Percentiles rank a stretch among this genome's conserved stretches.
Evolutionary conservation across 495 filamentous ascomycete species (phyloP).

Genomic region (Penicillium lividum): DNA sequence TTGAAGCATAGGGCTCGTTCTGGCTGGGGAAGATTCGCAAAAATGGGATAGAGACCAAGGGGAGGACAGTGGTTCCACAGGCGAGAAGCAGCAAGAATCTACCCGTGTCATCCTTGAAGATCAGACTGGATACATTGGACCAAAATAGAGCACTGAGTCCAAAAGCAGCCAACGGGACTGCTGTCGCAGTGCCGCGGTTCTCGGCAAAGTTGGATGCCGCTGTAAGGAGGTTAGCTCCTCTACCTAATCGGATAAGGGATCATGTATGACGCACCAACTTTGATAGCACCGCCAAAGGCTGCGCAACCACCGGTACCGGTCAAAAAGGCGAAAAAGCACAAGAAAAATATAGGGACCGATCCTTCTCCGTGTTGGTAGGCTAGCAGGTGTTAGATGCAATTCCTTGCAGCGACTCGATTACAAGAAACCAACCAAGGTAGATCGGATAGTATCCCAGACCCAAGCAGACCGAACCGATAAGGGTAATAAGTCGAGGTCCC

Average conservation of each 20-base stretch:
- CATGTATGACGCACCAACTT: constrained; percentile 53
- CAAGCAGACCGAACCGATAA: constrained; percentile 71
- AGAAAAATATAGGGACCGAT: constrained; percentile 63
- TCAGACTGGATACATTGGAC: constrained; percentile 69
- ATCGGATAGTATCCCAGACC: constrained; percentile 81
- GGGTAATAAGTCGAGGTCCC: constrained; percentile 74
- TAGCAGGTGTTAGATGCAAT: constrained; percentile 22
- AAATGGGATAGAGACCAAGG: constrained; percentile 76
- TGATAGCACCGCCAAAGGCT: constrained; percentile 84
- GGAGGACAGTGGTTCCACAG: constrained; percentile 73
- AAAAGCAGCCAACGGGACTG: constrained; percentile 88
- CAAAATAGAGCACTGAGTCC: constrained; percentile 97
- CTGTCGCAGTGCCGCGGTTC: constrained; percentile 90
- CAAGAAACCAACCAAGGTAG: constrained; percentile 52
- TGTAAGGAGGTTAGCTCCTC: constrained; percentile 15
- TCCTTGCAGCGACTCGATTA: neutral
- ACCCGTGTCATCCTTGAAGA: constrained; percentile 83
- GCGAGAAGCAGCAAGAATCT: constrained; percentile 79
- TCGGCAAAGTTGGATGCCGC: constrained; percentile 91
- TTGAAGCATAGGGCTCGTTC: constrained; percentile 59
- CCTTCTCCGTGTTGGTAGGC: constrained; percentile 52
- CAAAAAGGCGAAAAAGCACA: constrained; percentile 81
- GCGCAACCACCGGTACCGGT: constrained; percentile 86
- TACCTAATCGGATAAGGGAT: neutral
- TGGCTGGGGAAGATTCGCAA: constrained; percentile 63